Conservation (phyloP, 1,284 basidiomycete genomes). For the Irpex sp. region DNA sequence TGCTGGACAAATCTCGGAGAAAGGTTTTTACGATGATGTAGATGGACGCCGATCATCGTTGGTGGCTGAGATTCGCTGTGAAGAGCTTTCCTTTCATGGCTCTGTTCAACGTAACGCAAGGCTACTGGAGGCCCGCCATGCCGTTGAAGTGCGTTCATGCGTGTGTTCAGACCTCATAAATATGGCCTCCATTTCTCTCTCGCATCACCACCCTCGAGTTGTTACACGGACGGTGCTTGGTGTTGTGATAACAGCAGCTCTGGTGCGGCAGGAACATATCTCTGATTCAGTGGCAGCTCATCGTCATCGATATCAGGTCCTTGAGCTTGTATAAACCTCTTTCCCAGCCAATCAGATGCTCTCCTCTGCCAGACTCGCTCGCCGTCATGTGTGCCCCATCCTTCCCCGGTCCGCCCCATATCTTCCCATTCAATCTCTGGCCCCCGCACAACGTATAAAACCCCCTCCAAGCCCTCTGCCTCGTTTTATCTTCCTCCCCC, state of each 20-base stretch:
- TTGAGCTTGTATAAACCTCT: not conserved
- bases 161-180: too few relatives aligned
- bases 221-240: too few relatives aligned
- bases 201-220: too few relatives aligned
- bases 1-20: too few relatives aligned
- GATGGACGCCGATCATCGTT: too few relatives aligned
- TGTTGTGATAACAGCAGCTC: too few relatives aligned
- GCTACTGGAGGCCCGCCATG: not conserved
- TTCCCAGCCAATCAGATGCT: not conserved
- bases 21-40: too few relatives aligned
- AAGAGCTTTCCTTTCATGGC: not conserved
- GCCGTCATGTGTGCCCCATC: not conserved
- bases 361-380: not conserved
- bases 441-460: not conserved
- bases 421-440: not conserved
- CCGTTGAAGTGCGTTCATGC: not conserved
- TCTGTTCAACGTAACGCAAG: not conserved
- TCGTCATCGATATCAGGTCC: not conserved
- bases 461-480: not conserved
- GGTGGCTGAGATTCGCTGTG: not conserved
- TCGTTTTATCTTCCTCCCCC: constrained; percentile 10
- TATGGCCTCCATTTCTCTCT: too few relatives aligned
- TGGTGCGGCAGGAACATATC: not conserved
- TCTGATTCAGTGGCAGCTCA: not conserved
- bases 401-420: not conserved